Evolutionary conservation across 2,329 filamentous ascomycete species (phyloP).

Genomic region (Aspergillus novofumigatus): DNA sequence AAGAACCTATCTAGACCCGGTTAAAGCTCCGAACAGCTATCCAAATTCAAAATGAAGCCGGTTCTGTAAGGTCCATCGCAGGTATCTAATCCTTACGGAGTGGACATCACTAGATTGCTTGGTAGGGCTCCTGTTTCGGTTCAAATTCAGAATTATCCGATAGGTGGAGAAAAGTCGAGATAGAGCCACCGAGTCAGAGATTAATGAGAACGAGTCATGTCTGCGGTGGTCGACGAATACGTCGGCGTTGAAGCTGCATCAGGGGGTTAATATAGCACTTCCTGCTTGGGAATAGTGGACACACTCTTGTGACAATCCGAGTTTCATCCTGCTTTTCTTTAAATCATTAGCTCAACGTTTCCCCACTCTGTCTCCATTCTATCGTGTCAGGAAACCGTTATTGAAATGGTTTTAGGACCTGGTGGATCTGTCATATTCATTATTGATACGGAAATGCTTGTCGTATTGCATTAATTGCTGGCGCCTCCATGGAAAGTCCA

Average conservation of each 20-base stretch:
- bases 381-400: conserved; percentile 12
- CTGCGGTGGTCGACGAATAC: background rate
- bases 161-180: conserved; percentile 24
- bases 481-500: background rate
- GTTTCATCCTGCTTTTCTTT: conserved; percentile 24
- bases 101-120: conserved; percentile 17
- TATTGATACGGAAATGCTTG: background rate
- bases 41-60: conserved; percentile 8
- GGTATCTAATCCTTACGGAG: conserved; percentile 6
- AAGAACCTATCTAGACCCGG: background rate
- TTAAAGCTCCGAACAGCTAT: conserved; percentile 10
- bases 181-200: conserved; percentile 20
- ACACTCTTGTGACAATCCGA: conserved; percentile 24
- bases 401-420: background rate
- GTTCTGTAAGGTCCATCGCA: conserved; percentile 14
- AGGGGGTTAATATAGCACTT: conserved; percentile 1
- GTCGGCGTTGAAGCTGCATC: background rate
- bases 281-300: conserved; percentile 13
- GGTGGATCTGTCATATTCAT: background rate
- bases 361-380: conserved; percentile 8
- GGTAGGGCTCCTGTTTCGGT: conserved; percentile 2
- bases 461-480: background rate
- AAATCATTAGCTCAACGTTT: conserved; percentile 8
- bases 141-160: conserved; percentile 12
- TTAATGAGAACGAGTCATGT: conserved; percentile 21